Evolutionary conservation across 2,329 filamentous ascomycete genomes (phyloP).

Genomic region (Sporothrix pseudoabietina): DNA sequence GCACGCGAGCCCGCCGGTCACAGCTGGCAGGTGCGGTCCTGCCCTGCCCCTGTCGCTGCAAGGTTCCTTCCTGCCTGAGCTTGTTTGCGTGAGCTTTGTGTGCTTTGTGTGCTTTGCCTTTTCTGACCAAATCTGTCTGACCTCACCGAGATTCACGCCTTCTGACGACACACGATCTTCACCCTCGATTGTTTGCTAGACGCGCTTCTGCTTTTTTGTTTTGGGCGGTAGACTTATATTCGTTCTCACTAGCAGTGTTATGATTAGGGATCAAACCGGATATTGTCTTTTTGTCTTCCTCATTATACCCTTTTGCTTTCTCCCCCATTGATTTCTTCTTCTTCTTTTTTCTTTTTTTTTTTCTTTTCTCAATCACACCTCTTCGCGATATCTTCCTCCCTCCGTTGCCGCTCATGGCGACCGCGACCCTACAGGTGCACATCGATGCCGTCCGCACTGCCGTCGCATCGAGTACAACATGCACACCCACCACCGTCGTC

Average conservation of each 20-base stretch:
- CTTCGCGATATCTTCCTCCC: background rate
- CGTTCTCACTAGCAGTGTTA: conserved; percentile 39
- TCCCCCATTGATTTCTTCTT: conserved; percentile 35
- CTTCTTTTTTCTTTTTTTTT: conserved; percentile 26
- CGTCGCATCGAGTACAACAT: conserved; percentile 51
- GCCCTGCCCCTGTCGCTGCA: background rate
- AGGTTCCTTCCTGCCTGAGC: background rate
- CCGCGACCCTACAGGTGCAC: conserved; percentile 44
- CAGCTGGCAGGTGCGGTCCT: conserved; percentile 1
- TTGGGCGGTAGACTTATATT: conserved; percentile 37
- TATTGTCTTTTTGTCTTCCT: conserved; percentile 37
- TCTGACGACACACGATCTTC: conserved; percentile 18
- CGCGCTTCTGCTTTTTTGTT: conserved; percentile 32
- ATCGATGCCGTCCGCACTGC: conserved; percentile 52
- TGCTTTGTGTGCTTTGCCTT: background rate
- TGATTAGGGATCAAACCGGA: conserved; percentile 42
- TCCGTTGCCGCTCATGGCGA: conserved; percentile 42
- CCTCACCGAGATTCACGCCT: conserved; percentile 7
- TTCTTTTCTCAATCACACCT: conserved; percentile 27
- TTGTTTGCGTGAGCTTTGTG: conserved; percentile 6
- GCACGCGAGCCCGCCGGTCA: background rate
- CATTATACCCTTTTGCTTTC: conserved; percentile 6
- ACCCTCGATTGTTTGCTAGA: background rate
- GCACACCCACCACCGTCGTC: conserved; percentile 49
- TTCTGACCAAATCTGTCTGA: background rate